Evolutionary conservation across 2,329 filamentous ascomycete genomes (phyloP).

Genomic region (Phialemoniopsis sp.): DNA sequence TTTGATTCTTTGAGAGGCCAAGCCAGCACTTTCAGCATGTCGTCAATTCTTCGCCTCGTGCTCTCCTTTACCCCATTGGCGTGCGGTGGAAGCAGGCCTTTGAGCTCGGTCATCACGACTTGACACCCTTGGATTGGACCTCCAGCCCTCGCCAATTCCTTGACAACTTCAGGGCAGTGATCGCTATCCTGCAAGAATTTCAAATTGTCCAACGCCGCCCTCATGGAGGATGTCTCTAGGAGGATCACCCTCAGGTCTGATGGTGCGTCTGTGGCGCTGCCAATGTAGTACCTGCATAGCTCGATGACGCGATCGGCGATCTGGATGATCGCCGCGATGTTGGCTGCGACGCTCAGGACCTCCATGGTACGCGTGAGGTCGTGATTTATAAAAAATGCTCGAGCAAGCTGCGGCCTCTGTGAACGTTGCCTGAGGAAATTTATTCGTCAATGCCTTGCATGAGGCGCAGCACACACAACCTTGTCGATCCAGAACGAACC

Average conservation of each 20-base stretch:
- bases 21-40: neutral
- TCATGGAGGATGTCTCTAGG: neutral
- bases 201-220: neutral
- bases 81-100: neutral
- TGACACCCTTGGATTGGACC: neutral
- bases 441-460: too few relatives aligned
- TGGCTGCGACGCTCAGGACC: neutral
- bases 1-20: constrained; percentile 1
- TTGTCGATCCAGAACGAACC: too few relatives aligned
- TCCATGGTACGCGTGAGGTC: too few relatives aligned
- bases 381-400: too few relatives aligned
- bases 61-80: neutral
- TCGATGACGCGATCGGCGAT: neutral
- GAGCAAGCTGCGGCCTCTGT: too few relatives aligned
- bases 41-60: neutral
- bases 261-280: neutral
- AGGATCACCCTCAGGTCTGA: neutral
- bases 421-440: too few relatives aligned
- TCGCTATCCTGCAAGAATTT: neutral
- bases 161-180: neutral
- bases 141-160: neutral
- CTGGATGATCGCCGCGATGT: neutral
- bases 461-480: too few relatives aligned
- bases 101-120: neutral
- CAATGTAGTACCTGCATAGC: neutral